Evolutionary conservation across 1,284 basidiomycete genomes (phyloP).

Genomic region (Caloboletus firmus): DNA sequence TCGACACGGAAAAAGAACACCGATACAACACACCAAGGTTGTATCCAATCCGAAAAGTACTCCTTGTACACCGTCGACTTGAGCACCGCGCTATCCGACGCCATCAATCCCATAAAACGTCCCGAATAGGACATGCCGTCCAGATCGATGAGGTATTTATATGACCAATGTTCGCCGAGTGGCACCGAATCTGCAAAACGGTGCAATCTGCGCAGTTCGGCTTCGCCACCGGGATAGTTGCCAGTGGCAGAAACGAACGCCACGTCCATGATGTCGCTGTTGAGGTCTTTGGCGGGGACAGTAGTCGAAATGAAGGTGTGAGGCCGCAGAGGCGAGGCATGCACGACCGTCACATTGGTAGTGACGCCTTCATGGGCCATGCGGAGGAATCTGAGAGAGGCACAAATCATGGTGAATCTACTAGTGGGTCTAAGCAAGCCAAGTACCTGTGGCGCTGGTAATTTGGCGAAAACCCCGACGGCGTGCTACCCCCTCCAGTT

Average conservation of each 20-base stretch:
- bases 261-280: conserved; percentile 83
- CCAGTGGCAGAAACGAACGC: conserved; percentile 83
- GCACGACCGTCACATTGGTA: conserved; percentile 69
- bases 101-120: conserved; percentile 83
- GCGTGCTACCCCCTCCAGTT: conserved; percentile 87
- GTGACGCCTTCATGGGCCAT: conserved; percentile 67
- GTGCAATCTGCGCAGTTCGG: conserved; percentile 65
- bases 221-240: conserved; percentile 79
- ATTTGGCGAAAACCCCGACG: conserved; percentile 77
- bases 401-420: background rate
- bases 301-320: conserved; percentile 59
- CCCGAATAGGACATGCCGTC: conserved; percentile 97
- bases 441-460: conserved; percentile 85
- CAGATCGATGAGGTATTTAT: conserved; percentile 89
- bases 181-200: conserved; percentile 78
- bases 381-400: conserved; percentile 62
- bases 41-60: conserved; percentile 83
- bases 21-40: conserved; percentile 64
- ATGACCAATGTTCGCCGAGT: conserved; percentile 85
- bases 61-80: conserved; percentile 90
- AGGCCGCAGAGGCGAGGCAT: conserved; percentile 67
- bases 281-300: conserved; percentile 65
- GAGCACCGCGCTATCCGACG: conserved; percentile 84
- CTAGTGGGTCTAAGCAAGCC: conserved; percentile 16
- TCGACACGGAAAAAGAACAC: background rate